Evolutionary conservation across 2,329 filamentous ascomycete genomes (phyloP), one percentile per base, ranked within the genome.

Genomic region (Trichoderma cornu-damae): DNA sequence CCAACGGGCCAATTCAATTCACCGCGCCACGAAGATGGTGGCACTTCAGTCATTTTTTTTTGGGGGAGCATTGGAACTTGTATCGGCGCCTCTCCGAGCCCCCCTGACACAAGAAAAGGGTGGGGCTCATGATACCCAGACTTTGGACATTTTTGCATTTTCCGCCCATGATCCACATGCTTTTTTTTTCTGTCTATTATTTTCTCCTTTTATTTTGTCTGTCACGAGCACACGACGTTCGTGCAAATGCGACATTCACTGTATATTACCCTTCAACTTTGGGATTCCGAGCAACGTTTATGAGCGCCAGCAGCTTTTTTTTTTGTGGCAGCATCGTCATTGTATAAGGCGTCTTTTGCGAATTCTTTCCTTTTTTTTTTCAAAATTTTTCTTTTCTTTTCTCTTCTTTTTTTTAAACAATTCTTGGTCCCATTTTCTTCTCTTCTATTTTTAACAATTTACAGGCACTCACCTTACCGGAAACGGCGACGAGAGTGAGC

Each of bases 71-170:
- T 47, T 53, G 56, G 32, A n/a, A 48, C 43, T 58, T 57, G 38
- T 38, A 53, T 53, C 22, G 42, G 44, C 26, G 42, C 43, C 30
- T 49, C 56, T 53, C 49, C 49, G 42, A 38, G 24, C 40, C 56
- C 56, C 42, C 51, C 32, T 30, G 16, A 30, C 18, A 24, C 12
- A 47, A 26, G 18, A 28, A 18, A 26, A 16, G 37, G 34, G 49
- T 20, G 47, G 49, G 56, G 42, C 44, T 53, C 40, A 58, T 54
- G 56, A 58, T 58, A 58, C 56, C 56, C 56, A 58, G 20, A 53
- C 49, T 54, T 58, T 58, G 49, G 49, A 58, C 32, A 54, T 35
- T 47, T 58, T 47, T 52, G 56, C 42, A 53, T 47, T 58, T 53
- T 53, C 35, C 43, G 38, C 48, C n/a, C 26, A 40, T 26, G 49